Evolutionary conservation across 1,284 basidiomycete species (phyloP).

Genomic region (Boletus hoseneyae): DNA sequence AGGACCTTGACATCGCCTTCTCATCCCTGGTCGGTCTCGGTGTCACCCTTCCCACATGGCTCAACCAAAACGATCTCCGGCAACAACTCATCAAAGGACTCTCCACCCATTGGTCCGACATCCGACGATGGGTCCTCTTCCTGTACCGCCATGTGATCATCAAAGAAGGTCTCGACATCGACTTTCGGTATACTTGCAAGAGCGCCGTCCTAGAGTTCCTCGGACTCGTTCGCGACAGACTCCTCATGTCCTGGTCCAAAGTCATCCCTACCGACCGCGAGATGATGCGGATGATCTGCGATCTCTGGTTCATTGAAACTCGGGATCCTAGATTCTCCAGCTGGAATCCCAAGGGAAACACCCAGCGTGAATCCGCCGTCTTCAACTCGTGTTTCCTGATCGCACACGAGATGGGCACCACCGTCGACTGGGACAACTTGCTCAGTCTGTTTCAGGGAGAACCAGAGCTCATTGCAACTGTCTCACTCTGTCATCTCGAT

Average conservation of each 20-base stretch:
- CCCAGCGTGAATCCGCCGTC: constrained; percentile 29
- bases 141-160: constrained; percentile 18
- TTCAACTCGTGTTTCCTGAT: constrained; percentile 30
- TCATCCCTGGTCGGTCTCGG: constrained; percentile 22
- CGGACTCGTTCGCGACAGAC: constrained; percentile 25
- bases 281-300: constrained; percentile 29
- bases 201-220: constrained; percentile 26
- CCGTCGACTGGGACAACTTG: constrained; percentile 25
- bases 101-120: constrained; percentile 20
- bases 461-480: constrained; percentile 18
- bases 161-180: constrained; percentile 2
- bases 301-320: constrained; percentile 31
- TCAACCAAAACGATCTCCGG: constrained; percentile 16
- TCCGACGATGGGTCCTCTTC: constrained; percentile 29
- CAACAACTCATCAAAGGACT: constrained; percentile 17
- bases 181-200: constrained; percentile 23
- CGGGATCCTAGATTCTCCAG: constrained; percentile 25
- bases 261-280: constrained; percentile 22
- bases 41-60: constrained; percentile 24
- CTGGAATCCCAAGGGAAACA: constrained; percentile 8
- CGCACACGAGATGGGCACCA: constrained; percentile 19
- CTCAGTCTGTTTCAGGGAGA: constrained; percentile 22
- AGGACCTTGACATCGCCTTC: constrained; percentile 16
- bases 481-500: constrained; percentile 26
- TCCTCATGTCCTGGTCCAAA: constrained; percentile 27